Percentiles rank a stretch among this genome's conserved stretches.
These are phyloP conservation scores for Phytomonas sp. DNA, from an alignment of 208 protist genomes.

Conservation along the genomic window DNA sequence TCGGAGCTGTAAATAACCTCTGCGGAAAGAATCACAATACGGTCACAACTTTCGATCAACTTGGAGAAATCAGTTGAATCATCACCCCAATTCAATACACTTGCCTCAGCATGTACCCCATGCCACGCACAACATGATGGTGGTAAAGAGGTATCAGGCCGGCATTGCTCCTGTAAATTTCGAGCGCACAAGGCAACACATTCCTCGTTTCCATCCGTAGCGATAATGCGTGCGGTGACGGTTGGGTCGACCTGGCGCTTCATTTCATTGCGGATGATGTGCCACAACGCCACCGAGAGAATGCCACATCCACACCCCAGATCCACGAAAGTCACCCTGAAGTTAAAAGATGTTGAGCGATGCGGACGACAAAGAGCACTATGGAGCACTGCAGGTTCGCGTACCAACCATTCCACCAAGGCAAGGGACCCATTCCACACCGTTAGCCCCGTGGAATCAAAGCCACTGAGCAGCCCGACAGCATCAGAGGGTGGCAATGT, in stretches of 20 bases:
- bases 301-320: conserved; percentile 29
- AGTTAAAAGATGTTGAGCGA: background rate
- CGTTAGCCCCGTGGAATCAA: conserved; percentile 30
- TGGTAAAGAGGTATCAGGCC: background rate
- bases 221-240: conserved; percentile 11
- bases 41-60: background rate
- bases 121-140: background rate
- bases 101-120: conserved; percentile 5
- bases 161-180: conserved; percentile 22
- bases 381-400: background rate
- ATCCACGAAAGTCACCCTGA: conserved; percentile 11
- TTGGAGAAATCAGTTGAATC: background rate
- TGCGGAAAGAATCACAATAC: conserved; percentile 19
- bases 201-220: conserved; percentile 26
- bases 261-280: conserved; percentile 4
- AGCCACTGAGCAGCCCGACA: conserved; percentile 18
- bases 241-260: background rate
- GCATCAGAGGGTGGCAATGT: conserved; percentile 29
- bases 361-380: background rate
- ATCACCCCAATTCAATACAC: conserved; percentile 19
- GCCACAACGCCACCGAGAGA: conserved; percentile 17
- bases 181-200: conserved; percentile 18
- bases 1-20: conserved; percentile 27
- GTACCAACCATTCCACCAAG: conserved; percentile 28
- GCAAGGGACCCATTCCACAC: conserved; percentile 29